Percentiles rank a stretch among this genome's conserved stretches.
Evolutionary conservation across 441 rosid genomes (phyloP).

Genomic region (Populus hybrid): DNA sequence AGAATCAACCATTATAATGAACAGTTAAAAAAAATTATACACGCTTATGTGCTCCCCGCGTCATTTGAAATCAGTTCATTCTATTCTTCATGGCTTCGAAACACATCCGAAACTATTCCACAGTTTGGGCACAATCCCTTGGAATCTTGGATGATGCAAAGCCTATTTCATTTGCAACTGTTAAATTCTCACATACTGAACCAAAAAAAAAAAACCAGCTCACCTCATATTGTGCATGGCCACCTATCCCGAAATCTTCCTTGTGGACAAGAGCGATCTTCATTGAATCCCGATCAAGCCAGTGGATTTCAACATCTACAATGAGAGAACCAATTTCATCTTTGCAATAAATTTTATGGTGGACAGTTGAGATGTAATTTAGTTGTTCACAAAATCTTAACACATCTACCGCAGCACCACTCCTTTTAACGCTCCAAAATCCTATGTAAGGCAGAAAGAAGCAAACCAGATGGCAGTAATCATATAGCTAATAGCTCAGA

Average conservation of each 20-base stretch:
- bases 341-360: not conserved
- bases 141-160: not conserved
- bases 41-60: not conserved
- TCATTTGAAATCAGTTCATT: not conserved
- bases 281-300: conserved; percentile 47
- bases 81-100: not conserved
- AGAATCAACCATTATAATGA: not conserved
- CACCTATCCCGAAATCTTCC: conserved; percentile 67
- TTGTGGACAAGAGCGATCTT: conserved; percentile 42
- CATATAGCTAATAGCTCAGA: not conserved
- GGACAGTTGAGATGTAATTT: not conserved
- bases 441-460: not conserved
- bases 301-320: conserved; percentile 72
- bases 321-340: conserved; percentile 8
- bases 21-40: not conserved
- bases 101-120: not conserved
- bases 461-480: not conserved
- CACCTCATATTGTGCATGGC: conserved; percentile 67
- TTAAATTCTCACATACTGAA: not conserved
- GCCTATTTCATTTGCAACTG: not conserved
- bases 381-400: not conserved
- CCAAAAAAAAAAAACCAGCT: conserved; percentile 17
- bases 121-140: not conserved
- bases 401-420: not conserved
- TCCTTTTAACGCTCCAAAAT: not conserved